phyloP scores from a whole-genome alignment of 495 filamentous ascomycete genomes.

The Sphaerosporella brunnea region DNA sequence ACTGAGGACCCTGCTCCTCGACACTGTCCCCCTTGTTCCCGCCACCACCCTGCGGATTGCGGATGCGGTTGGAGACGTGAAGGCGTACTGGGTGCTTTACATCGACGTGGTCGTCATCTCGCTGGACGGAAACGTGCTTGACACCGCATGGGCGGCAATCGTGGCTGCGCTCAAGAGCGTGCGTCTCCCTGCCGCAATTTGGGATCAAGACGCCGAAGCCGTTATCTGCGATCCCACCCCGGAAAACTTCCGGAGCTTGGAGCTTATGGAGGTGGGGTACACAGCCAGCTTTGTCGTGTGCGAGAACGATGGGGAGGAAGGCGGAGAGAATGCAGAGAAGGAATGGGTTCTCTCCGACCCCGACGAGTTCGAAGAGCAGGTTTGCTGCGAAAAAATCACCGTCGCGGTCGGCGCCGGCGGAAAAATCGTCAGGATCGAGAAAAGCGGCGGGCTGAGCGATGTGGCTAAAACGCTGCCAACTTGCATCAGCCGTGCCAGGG shows the following conservation, averaged over 20 bases:
- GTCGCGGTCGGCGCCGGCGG: constrained; percentile 20
- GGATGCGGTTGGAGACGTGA: constrained; percentile 32
- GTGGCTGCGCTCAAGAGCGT: constrained; percentile 68
- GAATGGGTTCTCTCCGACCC: constrained; percentile 72
- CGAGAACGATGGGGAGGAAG: constrained; percentile 39
- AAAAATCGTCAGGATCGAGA: constrained; percentile 24
- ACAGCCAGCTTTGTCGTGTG: constrained; percentile 52
- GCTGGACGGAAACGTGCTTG: constrained; percentile 76
- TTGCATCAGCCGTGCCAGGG: constrained; percentile 18
- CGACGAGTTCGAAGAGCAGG: constrained; percentile 71
- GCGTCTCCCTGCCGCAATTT: constrained; percentile 60
- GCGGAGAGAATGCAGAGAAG: constrained; percentile 31
- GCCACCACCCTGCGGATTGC: constrained; percentile 27
- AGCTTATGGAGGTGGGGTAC: constrained; percentile 47
- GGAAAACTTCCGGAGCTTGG: constrained; percentile 31
- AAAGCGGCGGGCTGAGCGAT: constrained; percentile 20
- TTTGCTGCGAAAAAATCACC: constrained; percentile 55
- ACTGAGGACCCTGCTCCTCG: constrained; percentile 49
- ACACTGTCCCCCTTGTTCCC: constrained; percentile 43
- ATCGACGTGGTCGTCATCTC: constrained; percentile 83
- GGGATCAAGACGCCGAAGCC: constrained; percentile 64
- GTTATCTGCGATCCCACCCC: constrained; percentile 52
- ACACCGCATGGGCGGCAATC: constrained; percentile 71
- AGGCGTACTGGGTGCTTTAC: constrained; percentile 85
- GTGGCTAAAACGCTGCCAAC: constrained; percentile 14